phyloP scores from a whole-genome alignment of 2,329 filamentous ascomycete species.

The Phaeosphaeriaceae sp. region DNA sequence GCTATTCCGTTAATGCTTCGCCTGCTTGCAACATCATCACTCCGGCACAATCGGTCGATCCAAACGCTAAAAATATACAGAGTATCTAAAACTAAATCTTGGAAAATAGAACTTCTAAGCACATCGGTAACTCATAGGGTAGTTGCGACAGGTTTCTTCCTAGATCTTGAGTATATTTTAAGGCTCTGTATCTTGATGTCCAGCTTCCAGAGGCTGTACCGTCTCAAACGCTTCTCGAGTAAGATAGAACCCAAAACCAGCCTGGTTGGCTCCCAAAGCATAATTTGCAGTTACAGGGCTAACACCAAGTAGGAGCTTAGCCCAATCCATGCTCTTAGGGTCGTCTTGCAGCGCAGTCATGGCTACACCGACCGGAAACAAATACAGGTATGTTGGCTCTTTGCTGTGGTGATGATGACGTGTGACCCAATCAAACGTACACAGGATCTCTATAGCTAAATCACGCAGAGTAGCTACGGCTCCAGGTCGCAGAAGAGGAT shows the following conservation, averaged over 20 bases:
- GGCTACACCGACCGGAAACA: neutral
- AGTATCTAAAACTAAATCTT: no score
- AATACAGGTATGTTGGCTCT: neutral
- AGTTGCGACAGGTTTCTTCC: no score
- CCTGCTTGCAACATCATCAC: no score
- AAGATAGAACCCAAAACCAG: constrained; percentile 1
- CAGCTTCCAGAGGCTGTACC: no score
- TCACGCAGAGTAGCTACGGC: neutral
- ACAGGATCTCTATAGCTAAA: neutral
- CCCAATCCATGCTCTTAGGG: neutral
- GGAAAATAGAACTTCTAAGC: no score
- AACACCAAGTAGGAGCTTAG: neutral
- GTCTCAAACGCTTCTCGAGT: neutral
- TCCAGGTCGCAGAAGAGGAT: neutral
- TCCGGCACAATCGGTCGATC: no score
- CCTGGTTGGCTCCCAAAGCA: neutral
- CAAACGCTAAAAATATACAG: no score
- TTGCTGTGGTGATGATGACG: neutral
- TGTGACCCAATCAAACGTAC: neutral
- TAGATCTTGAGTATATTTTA: neutral
- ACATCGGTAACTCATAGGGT: no score
- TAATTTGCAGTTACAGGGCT: constrained; percentile 1
- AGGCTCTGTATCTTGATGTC: no score
- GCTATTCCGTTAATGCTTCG: no score
- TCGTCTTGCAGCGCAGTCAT: neutral